A percentile compares a stretch with the other conserved stretches of the same genome.
Conservation (phyloP, 169 alveolate genomes). For the Blepharisma undulans region DNA sequence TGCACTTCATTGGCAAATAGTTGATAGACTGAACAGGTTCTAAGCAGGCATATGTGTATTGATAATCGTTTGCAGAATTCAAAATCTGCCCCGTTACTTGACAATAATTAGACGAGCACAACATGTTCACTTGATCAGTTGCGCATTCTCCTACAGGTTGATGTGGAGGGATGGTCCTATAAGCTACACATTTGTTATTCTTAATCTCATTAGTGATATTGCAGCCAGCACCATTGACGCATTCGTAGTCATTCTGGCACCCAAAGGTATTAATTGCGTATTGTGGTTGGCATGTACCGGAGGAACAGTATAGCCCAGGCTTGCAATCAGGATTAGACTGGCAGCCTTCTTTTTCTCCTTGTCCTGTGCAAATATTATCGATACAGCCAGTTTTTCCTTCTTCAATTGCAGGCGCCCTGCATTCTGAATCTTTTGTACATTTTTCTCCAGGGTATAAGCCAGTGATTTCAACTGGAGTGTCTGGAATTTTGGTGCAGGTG, state of each 20-base stretch:
- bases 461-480: neutral
- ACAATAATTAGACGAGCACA: neutral
- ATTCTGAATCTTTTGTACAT: neutral
- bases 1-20: neutral
- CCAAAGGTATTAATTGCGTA: neutral
- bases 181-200: neutral
- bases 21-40: neutral
- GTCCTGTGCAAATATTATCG: neutral
- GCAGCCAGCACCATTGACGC: slow-evolving; percentile 17
- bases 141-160: neutral
- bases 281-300: neutral
- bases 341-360: neutral
- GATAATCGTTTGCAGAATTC: neutral
- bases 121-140: neutral
- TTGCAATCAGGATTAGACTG: neutral
- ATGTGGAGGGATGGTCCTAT: neutral
- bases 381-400: neutral
- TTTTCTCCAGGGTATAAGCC: slow-evolving; percentile 12
- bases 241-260: neutral
- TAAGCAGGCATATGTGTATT: neutral
- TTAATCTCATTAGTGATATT: neutral
- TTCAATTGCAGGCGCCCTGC: neutral
- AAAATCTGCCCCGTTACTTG: neutral
- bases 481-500: neutral
- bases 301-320: neutral